Evolutionary conservation across 106 monocot species (phyloP), one percentile per base, ranked within the genome.

Genomic region (Apostasia ramifera): DNA sequence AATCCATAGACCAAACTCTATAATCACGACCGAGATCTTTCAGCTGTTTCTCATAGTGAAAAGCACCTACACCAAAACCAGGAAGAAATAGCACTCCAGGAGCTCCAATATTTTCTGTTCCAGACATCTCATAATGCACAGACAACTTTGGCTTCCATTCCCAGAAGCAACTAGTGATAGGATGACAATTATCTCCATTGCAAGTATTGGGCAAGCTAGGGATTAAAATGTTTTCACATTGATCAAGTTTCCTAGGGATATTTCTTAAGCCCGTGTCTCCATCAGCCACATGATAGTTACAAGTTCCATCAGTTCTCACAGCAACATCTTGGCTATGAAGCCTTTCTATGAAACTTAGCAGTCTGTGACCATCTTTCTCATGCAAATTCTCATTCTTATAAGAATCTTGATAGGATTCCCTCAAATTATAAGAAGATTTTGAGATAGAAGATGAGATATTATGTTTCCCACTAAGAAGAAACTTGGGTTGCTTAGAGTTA

Each of bases 41-140:
- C 81, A 97, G 66, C 47, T 97, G 95, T 79, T 97, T 97, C 74
- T 97, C 89, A 56, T 82, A 97, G 61, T 97, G 95, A 56, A 97
- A 97, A 14, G 84, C 76, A 41, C 95, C 95, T 1, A 97, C 95
- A 1, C 95, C 95, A 73, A 97, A 97, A 12, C 95, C 95, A 45
- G 95, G 95, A 47, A 97, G 84, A 71, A 97, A 92, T 47, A 92
- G 72, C 49, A 97, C 76, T 8, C 75, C 74, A 10, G 95, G 95
- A 10, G 84, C 74, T 41, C 73, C 61, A 51, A 75, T 65, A 63
- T 97, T 97, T 49, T 83, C 84, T 13, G 40, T 58, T 62, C 95
- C 95, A 1, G 95, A 80, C 54, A 69, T 81, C 76, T 97, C 95
- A 67, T 97, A 97, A 63, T 97, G 84, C 50, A 97, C 89, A 6